Percentiles rank a stretch among this genome's conserved stretches.
Evolutionary conservation across 495 filamentous ascomycete species (phyloP).

Genomic region (Oleoguttula mirabilis): DNA sequence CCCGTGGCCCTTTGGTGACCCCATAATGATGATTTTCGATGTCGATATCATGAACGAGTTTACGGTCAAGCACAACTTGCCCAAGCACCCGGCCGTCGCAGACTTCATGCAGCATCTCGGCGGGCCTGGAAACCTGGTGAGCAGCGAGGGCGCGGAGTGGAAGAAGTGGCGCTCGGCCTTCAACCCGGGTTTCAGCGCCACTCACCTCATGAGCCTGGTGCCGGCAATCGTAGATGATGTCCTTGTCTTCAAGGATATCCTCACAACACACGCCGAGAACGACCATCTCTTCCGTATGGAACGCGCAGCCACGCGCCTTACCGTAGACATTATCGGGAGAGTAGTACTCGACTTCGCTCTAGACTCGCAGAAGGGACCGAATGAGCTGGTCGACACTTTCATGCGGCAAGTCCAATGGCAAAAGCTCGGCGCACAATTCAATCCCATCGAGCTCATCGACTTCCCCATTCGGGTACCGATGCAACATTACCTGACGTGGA

Average conservation of each 20-base stretch:
- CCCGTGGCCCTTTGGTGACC: conserved; percentile 32
- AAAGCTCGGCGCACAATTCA: conserved; percentile 9
- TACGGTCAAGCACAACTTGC: conserved; percentile 20
- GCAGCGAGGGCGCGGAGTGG: conserved; percentile 31
- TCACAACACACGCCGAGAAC: conserved; percentile 24
- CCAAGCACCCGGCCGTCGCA: conserved; percentile 24
- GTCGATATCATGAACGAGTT: conserved; percentile 30
- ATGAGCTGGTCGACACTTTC: conserved; percentile 29
- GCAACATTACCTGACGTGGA: conserved; percentile 23
- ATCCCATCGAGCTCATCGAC: conserved; percentile 22
- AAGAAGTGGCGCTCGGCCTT: conserved; percentile 33
- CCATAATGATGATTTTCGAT: conserved; percentile 30
- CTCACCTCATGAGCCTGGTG: conserved; percentile 32
- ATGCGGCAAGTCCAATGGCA: conserved; percentile 25
- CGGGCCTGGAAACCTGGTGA: conserved; percentile 28
- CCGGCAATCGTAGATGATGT: conserved; percentile 34
- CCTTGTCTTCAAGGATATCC: conserved; percentile 26
- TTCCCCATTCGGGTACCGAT: conserved; percentile 16
- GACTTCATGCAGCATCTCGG: conserved; percentile 29
- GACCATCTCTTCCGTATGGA: conserved; percentile 31
- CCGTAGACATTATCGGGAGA: conserved; percentile 36
- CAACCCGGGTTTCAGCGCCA: conserved; percentile 36
- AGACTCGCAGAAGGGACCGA: conserved; percentile 25
- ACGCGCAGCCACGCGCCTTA: conserved; percentile 26
- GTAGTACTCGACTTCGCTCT: conserved; percentile 30